Base-by-base conservation (phyloP, 2,329 filamentous ascomycete species). In the Penicillium nordicum region DNA sequence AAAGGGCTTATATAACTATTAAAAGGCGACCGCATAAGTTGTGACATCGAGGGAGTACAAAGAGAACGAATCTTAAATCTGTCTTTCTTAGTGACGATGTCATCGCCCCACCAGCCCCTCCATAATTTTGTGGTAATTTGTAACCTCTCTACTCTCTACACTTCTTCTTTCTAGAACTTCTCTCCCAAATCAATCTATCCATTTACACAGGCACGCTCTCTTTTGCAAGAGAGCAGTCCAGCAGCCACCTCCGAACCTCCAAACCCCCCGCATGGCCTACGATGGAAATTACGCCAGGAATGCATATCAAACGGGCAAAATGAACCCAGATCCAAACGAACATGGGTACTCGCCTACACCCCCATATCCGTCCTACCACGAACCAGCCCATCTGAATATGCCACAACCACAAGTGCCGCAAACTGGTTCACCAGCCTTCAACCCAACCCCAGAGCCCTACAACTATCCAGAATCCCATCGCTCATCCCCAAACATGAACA, bases 251-350 rank as follows among this genome's bases (percentile, higher is more conserved):
- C 32, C 50, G 46, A 34, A 27, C 27, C 25, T 42, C 45, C 37
- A 32, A 43, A 34, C 23, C 32, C 25, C 45, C 45, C 37, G 48
- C 27, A 78, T 78, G 74, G 74, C 76, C 50, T 78, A 78, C 69
- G 72, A 78, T 68, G 71, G 70, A 56, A 76, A 75, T 60, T 72
- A 72, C 63, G 51, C 67, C 53, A 70, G 61, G 48, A 60, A 67
- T 51, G 27, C 49, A 29, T 73, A 71, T 21, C 65, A 68, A 50
- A 54, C 62, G 57, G 65, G 66, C 45, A 63, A 65, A 57, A 60
- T 63, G 55, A 64, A 61, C 46, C 60, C 60, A 25, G 57, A 66
- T 50, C 43, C 62, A 12, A 66, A 63, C 30, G 65, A 71, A 25
- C 57, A 62, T 46, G 60, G 63, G 48, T 62, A 71, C 63, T 57